phyloP scores from a whole-genome alignment of 2,329 filamentous ascomycete species.

The Neofusicoccum laricinum region DNA sequence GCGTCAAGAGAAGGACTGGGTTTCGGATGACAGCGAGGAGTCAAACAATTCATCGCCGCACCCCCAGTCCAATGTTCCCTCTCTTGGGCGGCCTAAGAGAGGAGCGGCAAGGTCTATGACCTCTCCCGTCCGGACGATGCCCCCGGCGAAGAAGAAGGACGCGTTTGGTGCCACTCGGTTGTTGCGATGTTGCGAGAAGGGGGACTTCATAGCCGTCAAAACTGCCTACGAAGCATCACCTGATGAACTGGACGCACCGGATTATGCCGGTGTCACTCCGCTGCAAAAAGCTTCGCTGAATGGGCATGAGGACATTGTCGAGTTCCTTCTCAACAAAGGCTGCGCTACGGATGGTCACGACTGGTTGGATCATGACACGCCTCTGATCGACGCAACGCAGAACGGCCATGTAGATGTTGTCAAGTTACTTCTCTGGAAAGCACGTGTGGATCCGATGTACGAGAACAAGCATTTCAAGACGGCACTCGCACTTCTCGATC shows the following conservation, averaged over 20 bases:
- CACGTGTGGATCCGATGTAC: constrained; percentile 79
- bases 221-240: constrained; percentile 73
- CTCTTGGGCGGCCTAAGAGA: constrained; percentile 46
- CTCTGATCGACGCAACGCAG: constrained; percentile 91
- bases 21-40: constrained; percentile 20
- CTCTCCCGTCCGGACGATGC: constrained; percentile 56
- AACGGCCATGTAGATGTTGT: constrained; percentile 91
- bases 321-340: constrained; percentile 77
- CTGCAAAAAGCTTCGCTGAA: constrained; percentile 89
- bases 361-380: constrained; percentile 70
- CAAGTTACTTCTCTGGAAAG: constrained; percentile 75
- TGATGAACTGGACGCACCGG: constrained; percentile 82
- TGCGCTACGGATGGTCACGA: constrained; percentile 65
- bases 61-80: constrained; percentile 36
- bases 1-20: constrained; percentile 30
- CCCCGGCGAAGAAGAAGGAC: constrained; percentile 84
- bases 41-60: constrained; percentile 32
- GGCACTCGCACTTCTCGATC: constrained; percentile 77
- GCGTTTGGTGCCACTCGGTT: constrained; percentile 88
- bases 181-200: constrained; percentile 83
- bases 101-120: constrained; percentile 61
- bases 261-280: constrained; percentile 95
- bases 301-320: constrained; percentile 82
- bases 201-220: constrained; percentile 76
- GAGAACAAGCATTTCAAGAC: constrained; percentile 92